These are phyloP conservation scores for Cephalotrichum gorgonifer DNA, from an alignment of 2,329 filamentous ascomycete species.

Conservation along the genomic window DNA sequence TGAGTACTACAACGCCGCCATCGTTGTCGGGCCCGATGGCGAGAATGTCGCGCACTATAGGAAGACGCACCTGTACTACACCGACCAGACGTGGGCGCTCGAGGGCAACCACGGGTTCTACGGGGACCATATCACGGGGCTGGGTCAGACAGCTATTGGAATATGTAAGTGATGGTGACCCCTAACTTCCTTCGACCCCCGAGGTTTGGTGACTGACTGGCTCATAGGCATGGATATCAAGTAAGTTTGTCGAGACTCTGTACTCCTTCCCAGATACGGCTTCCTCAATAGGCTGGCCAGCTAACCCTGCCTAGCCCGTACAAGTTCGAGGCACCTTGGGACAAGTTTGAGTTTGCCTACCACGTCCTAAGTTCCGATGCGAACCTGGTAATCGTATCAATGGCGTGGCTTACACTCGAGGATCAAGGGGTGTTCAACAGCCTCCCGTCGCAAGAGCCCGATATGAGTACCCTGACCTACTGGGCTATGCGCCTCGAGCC, in stretches of 20 bases:
- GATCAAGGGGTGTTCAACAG: conserved; percentile 33
- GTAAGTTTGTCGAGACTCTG: conserved; percentile 22
- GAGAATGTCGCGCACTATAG: conserved; percentile 52
- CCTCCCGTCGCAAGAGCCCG: conserved; percentile 44
- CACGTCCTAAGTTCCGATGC: conserved; percentile 47
- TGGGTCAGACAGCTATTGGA: conserved; percentile 45
- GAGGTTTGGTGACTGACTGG: background rate
- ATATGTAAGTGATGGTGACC: conserved; percentile 44
- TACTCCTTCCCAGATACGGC: background rate
- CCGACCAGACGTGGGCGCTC: conserved; percentile 47
- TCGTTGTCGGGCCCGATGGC: conserved; percentile 47
- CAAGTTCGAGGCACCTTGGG: conserved; percentile 27
- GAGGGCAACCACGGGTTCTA: conserved; percentile 43
- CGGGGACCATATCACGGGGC: conserved; percentile 27
- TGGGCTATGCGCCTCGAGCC: conserved; percentile 68
- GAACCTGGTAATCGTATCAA: conserved; percentile 58
- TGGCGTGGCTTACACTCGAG: conserved; percentile 66
- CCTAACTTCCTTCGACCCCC: background rate
- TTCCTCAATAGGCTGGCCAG: background rate
- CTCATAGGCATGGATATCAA: conserved; percentile 45
- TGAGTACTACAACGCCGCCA: conserved; percentile 43
- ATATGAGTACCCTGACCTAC: conserved; percentile 63
- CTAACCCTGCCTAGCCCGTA: conserved; percentile 17
- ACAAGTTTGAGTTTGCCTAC: conserved; percentile 32
- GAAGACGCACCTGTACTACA: conserved; percentile 46